These are phyloP conservation scores for Zygoascus ofunaensis DNA, from an alignment of 805 yeast species.

Conservation along the genomic window DNA sequence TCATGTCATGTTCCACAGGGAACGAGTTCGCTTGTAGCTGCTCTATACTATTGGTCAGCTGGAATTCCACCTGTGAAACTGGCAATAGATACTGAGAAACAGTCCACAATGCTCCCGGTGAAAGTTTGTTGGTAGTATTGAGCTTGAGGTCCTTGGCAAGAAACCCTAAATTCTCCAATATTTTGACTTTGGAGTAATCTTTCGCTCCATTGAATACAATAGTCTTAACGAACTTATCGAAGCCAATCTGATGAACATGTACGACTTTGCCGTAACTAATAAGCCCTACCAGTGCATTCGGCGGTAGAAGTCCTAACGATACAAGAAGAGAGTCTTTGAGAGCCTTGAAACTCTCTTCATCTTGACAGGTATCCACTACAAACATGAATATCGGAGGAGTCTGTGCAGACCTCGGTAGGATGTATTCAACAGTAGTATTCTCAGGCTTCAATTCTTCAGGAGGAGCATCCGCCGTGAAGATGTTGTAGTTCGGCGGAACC, in stretches of 20 bases:
- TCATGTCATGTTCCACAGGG: constrained; percentile 61
- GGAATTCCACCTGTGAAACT: constrained; percentile 65
- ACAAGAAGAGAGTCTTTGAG: constrained; percentile 72
- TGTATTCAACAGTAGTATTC: constrained; percentile 75
- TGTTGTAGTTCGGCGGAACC: constrained; percentile 75
- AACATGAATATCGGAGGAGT: constrained; percentile 82
- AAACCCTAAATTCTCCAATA: constrained; percentile 53
- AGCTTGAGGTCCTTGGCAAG: constrained; percentile 18
- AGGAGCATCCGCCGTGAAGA: constrained; percentile 60
- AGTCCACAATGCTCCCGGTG: constrained; percentile 12
- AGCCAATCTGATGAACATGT: constrained; percentile 73
- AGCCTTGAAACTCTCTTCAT: constrained; percentile 72
- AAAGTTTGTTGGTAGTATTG: constrained; percentile 3
- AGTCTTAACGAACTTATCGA: constrained; percentile 55
- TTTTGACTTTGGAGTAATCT: constrained; percentile 50
- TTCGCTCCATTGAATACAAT: constrained; percentile 82
- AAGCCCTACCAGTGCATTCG: constrained; percentile 78
- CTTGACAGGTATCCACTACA: constrained; percentile 82
- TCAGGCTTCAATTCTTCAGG: constrained; percentile 68
- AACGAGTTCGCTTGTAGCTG: constrained; percentile 65
- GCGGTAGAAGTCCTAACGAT: constrained; percentile 73
- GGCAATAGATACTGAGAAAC: constrained; percentile 53
- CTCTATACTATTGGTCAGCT: constrained; percentile 62
- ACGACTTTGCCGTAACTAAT: constrained; percentile 88
- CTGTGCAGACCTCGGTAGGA: constrained; percentile 52